Percentiles rank a stretch among this genome's conserved stretches.
phyloP scores from a whole-genome alignment of 768 basidiomycete species.

The Lentinula lateritia region DNA sequence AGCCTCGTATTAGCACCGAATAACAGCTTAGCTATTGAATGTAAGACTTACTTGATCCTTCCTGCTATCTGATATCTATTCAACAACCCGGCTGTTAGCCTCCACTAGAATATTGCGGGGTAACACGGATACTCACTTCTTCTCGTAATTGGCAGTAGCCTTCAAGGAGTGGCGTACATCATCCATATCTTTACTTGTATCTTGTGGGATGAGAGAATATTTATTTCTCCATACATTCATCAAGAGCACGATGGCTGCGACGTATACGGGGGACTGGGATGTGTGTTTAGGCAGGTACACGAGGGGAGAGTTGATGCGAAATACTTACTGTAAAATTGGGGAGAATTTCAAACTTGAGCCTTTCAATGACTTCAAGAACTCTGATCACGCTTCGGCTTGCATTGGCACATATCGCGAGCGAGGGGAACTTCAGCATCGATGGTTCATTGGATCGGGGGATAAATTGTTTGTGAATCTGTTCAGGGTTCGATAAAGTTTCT shows the following conservation, averaged over 20 bases:
- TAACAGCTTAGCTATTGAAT: not conserved
- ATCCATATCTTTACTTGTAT: not conserved
- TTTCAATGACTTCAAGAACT: conserved; percentile 36
- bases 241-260: conserved; percentile 38
- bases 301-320: not conserved
- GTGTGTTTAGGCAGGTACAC: not conserved
- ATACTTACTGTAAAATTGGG: not conserved
- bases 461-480: conserved; percentile 29
- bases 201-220: not conserved
- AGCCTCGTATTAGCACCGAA: not conserved
- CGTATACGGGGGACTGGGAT: conserved; percentile 26
- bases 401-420: conserved; percentile 37
- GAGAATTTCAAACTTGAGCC: not conserved
- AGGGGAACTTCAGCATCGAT: conserved; percentile 25
- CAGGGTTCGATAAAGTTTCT: not conserved
- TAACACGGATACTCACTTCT: not conserved
- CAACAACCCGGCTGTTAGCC: not conserved
- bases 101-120: not conserved
- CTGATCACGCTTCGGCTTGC: conserved; percentile 34
- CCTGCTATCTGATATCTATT: conserved; percentile 1
- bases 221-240: conserved; percentile 39
- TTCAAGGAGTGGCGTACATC: not conserved
- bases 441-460: conserved; percentile 26
- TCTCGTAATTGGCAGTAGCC: not conserved
- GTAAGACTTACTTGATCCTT: not conserved